These are phyloP conservation scores for Waltergamsia citrina DNA, from an alignment of 2,329 filamentous ascomycete genomes.

Conservation along the genomic window DNA sequence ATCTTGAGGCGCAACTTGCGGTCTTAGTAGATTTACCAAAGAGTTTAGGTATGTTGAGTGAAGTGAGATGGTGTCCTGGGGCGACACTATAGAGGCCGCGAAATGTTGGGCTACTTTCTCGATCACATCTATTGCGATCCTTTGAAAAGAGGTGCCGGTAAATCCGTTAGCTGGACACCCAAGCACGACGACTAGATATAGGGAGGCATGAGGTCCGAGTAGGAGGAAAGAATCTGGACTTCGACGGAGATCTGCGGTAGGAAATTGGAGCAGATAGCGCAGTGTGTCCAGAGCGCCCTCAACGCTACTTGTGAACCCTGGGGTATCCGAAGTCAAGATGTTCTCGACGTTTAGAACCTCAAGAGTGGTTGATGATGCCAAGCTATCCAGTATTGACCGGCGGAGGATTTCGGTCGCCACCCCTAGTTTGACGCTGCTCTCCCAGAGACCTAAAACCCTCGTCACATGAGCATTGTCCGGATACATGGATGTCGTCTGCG, in stretches of 20 bases:
- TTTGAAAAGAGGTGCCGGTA: conserved; percentile 8
- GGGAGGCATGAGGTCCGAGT: conserved; percentile 7
- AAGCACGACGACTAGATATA: conserved; percentile 7
- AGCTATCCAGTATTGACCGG: conserved; percentile 6
- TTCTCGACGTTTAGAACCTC: neutral
- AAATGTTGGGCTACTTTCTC: conserved; percentile 5
- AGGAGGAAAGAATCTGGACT: conserved; percentile 8
- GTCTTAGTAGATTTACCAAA: conserved; percentile 1
- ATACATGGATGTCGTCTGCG: neutral
- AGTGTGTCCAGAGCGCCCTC: conserved; percentile 5
- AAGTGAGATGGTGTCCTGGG: conserved; percentile 6
- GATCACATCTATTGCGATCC: conserved; percentile 5
- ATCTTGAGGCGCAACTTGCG: conserved; percentile 2
- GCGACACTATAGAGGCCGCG: conserved; percentile 6
- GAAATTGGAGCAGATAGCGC: conserved; percentile 6
- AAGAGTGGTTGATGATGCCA: neutral
- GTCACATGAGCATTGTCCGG: neutral
- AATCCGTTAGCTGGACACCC: conserved; percentile 8
- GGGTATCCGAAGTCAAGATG: neutral
- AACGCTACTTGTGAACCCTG: conserved; percentile 1
- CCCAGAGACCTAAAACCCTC: conserved; percentile 7
- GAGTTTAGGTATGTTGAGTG: conserved; percentile 2
- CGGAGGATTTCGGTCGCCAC: conserved; percentile 8
- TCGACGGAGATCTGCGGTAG: conserved; percentile 6
- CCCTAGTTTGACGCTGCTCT: conserved; percentile 8